Conservation (phyloP, 305 asterid species). For the Fraxinus angustifolia region DNA sequence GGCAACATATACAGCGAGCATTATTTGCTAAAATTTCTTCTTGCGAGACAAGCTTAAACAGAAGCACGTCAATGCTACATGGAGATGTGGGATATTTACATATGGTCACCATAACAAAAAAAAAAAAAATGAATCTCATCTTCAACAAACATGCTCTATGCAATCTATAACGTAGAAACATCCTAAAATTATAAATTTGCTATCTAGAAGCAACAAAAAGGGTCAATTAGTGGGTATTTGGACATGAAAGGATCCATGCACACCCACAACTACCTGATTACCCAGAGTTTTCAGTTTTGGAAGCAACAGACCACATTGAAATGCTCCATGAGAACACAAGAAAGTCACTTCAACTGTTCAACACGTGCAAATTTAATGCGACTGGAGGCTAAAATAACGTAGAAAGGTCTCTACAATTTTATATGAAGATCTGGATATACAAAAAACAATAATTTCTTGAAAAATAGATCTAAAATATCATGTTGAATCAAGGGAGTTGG, state of each 20-base stretch:
- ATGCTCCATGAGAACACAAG: constrained; percentile 30
- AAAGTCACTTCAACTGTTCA: background rate
- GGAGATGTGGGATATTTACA: background rate
- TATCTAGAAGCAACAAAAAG: background rate
- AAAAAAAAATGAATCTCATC: background rate
- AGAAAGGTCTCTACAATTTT: constrained; percentile 7
- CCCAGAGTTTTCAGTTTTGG: background rate
- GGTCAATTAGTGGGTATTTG: background rate
- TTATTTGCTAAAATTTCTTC: background rate
- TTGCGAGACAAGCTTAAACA: background rate
- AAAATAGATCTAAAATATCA: background rate
- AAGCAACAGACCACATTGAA: constrained; percentile 24
- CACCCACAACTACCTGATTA: background rate
- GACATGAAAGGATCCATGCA: background rate
- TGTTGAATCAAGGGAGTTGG: background rate
- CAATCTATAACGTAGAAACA: background rate
- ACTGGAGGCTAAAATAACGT: background rate
- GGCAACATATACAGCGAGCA: background rate
- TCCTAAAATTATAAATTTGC: background rate
- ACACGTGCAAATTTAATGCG: background rate
- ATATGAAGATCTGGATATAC: background rate
- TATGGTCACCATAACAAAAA: background rate
- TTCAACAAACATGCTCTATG: background rate
- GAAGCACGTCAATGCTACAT: background rate
- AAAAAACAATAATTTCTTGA: background rate